These are phyloP conservation scores for Termitomyces sp. DNA, from an alignment of 768 basidiomycete species.

Conservation along the genomic window DNA sequence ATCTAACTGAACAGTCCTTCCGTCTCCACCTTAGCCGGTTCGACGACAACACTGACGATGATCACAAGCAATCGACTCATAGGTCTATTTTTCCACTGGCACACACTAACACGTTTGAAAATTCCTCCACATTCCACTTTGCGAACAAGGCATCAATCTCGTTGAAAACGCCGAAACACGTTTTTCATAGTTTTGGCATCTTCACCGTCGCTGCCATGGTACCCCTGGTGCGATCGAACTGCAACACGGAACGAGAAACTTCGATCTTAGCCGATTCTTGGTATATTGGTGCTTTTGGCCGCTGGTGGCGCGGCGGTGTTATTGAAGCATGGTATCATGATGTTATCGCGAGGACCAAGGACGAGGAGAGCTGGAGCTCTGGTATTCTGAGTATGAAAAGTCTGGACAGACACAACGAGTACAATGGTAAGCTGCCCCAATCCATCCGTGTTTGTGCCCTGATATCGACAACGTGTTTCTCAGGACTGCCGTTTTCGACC, in stretches of 20 bases:
- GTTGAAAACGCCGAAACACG: conserved; percentile 84
- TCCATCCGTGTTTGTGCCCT: not conserved
- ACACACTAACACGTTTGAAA: conserved; percentile 27
- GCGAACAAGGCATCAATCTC: conserved; percentile 90
- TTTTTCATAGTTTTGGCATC: conserved; percentile 81
- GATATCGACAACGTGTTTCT: conserved; percentile 9
- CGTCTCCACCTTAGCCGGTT: conserved; percentile 88
- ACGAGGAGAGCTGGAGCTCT: conserved; percentile 71
- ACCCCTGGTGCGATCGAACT: conserved; percentile 42
- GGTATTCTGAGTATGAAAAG: conserved; percentile 76
- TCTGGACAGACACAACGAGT: conserved; percentile 64
- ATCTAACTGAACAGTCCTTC: conserved; percentile 96
- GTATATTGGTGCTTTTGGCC: conserved; percentile 89
- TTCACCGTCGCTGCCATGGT: conserved; percentile 82
- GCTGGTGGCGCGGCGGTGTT: conserved; percentile 86
- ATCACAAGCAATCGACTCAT: conserved; percentile 31
- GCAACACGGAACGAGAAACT: conserved; percentile 36
- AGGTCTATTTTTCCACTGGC: conserved; percentile 20
- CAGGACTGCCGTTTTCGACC: conserved; percentile 49
- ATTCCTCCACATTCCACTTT: conserved; percentile 69
- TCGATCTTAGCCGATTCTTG: conserved; percentile 70
- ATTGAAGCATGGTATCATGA: conserved; percentile 79
- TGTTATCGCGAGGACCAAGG: conserved; percentile 55
- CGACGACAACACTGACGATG: conserved; percentile 60
- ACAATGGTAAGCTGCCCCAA: conserved; percentile 43